Evolutionary conservation across 2,329 filamentous ascomycete genomes (phyloP).

Genomic region (Biscogniauxia sp.): DNA sequence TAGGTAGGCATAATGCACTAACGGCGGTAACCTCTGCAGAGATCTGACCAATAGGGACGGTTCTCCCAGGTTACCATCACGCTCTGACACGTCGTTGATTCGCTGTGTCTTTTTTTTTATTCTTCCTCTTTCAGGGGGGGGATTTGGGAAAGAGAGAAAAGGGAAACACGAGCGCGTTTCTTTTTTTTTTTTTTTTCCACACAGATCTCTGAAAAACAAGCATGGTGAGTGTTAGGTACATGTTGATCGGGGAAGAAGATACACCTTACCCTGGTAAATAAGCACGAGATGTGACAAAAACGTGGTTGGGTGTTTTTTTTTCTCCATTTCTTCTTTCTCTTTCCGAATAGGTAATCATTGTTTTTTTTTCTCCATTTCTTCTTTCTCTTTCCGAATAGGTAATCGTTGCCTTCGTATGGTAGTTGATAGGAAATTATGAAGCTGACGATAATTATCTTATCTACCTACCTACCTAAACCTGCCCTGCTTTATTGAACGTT

Average conservation of each 20-base stretch:
- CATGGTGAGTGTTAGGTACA: conserved; percentile 12
- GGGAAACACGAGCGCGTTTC: conserved; percentile 30
- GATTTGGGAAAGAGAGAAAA: too few species aligned
- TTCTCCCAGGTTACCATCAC: conserved; percentile 15
- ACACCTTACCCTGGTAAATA: conserved; percentile 8
- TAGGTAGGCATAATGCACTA: too few species aligned
- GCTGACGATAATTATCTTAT: background rate
- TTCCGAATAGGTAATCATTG: background rate
- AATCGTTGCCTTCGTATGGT: too few species aligned
- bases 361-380: conserved; percentile 8
- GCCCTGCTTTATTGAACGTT: background rate
- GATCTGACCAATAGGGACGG: conserved; percentile 5
- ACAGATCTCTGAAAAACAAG: conserved; percentile 29
- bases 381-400: background rate
- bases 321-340: background rate
- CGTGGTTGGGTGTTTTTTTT: conserved; percentile 1
- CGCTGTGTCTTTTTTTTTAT: conserved; percentile 10
- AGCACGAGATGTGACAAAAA: conserved; percentile 25
- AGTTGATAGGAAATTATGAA: too few species aligned
- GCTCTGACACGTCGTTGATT: conserved; percentile 27
- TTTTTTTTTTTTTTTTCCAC: conserved; percentile 25
- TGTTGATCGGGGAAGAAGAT: too few species aligned
- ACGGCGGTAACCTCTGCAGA: background rate
- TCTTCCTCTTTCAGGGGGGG: too few species aligned
- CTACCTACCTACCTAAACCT: background rate